phyloP scores from a whole-genome alignment of 2,329 filamentous ascomycete species.

The Gaeumannomyces sp. region DNA sequence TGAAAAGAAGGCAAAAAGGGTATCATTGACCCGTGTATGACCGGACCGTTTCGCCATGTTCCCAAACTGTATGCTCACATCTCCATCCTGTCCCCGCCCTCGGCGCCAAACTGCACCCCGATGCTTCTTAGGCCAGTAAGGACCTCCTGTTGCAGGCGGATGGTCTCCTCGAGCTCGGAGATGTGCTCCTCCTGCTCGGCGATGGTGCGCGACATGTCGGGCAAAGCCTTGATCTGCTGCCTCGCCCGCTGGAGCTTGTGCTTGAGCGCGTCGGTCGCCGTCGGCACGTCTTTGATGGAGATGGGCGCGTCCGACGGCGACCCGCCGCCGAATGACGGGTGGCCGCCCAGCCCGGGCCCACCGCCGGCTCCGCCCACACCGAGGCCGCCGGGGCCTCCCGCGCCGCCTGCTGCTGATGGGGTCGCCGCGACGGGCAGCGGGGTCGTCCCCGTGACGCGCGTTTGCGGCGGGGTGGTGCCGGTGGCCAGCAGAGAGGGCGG shows the following conservation, averaged over 20 bases:
- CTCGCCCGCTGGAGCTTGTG: slow-evolving; percentile 78
- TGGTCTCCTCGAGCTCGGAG: slow-evolving; percentile 54
- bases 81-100: slow-evolving; percentile 34
- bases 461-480: slow-evolving; percentile 30
- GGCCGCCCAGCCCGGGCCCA: slow-evolving; percentile 25
- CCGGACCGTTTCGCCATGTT: not conserved
- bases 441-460: slow-evolving; percentile 25
- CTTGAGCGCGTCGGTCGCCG: slow-evolving; percentile 72
- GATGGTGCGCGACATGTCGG: slow-evolving; percentile 61
- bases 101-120: slow-evolving; percentile 34
- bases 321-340: slow-evolving; percentile 20
- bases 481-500: slow-evolving; percentile 15
- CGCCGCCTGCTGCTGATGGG: slow-evolving; percentile 8
- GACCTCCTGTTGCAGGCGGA: slow-evolving; percentile 54
- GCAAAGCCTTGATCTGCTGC: slow-evolving; percentile 56
- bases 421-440: slow-evolving; percentile 26
- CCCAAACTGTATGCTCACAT: slow-evolving; percentile 17
- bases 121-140: slow-evolving; percentile 48
- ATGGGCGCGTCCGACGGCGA: slow-evolving; percentile 23
- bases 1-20: not conserved
- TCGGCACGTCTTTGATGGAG: slow-evolving; percentile 67
- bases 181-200: slow-evolving; percentile 70
- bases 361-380: slow-evolving; percentile 19
- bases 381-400: slow-evolving; percentile 12
- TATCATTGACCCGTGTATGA: not conserved